phyloP scores from a whole-genome alignment of 768 basidiomycete genomes.

The Hypsizygus marmoreus region DNA sequence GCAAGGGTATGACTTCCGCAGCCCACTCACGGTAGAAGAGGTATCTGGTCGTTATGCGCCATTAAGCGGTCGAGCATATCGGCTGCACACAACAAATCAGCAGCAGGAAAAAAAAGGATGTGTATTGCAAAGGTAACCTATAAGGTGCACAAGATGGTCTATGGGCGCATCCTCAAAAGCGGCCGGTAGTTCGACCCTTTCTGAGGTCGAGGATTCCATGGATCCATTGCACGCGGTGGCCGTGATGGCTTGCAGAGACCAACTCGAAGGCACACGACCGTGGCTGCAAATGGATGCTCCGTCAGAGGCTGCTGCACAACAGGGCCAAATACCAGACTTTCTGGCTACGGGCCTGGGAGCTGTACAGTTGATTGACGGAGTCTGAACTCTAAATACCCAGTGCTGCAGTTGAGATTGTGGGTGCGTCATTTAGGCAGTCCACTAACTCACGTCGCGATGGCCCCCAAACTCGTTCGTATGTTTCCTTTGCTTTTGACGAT shows the following conservation, averaged over 20 bases:
- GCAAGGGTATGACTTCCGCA: slow-evolving; percentile 15
- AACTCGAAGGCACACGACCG: slow-evolving; percentile 3
- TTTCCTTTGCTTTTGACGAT: not conserved
- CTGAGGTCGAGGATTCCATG: slow-evolving; percentile 69
- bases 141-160: slow-evolving; percentile 84
- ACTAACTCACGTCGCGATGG: slow-evolving; percentile 51
- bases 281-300: slow-evolving; percentile 14
- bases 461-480: slow-evolving; percentile 72
- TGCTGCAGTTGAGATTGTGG: slow-evolving; percentile 7
- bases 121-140: slow-evolving; percentile 55
- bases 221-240: slow-evolving; percentile 71
- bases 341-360: slow-evolving; percentile 24
- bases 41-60: slow-evolving; percentile 94
- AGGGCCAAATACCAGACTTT: slow-evolving; percentile 30
- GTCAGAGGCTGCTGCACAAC: slow-evolving; percentile 32
- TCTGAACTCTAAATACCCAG: slow-evolving; percentile 51
- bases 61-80: slow-evolving; percentile 97
- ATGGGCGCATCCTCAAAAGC: slow-evolving; percentile 83
- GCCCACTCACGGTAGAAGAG: slow-evolving; percentile 73
- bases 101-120: slow-evolving; percentile 6
- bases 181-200: slow-evolving; percentile 78
- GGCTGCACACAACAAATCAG: slow-evolving; percentile 48
- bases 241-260: slow-evolving; percentile 26
- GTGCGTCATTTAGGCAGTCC: slow-evolving; percentile 29
- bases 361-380: slow-evolving; percentile 61